Evolutionary conservation across 1,284 basidiomycete genomes (phyloP).

Genomic region (Fomitiporia mediterranea): DNA sequence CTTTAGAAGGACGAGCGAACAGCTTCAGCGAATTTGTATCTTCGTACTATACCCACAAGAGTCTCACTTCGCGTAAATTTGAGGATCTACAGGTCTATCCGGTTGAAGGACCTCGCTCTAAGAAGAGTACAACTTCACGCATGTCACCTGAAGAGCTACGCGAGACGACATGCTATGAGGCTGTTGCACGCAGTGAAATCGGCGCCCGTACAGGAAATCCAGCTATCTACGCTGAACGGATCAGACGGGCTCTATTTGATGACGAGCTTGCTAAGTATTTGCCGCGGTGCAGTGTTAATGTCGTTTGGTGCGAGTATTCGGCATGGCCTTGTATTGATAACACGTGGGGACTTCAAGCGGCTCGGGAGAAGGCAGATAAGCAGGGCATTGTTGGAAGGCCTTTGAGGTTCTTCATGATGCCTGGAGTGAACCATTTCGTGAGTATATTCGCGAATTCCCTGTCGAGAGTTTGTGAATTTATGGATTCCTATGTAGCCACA

Average conservation of each 20-base stretch:
- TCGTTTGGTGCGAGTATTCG: conserved; percentile 19
- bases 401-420: conserved; percentile 19
- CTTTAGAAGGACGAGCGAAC: conserved; percentile 8
- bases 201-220: background rate
- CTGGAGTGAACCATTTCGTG: conserved; percentile 23
- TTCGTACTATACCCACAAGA: conserved; percentile 20
- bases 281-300: conserved; percentile 17
- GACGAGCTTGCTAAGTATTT: conserved; percentile 12
- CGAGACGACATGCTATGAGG: conserved; percentile 6
- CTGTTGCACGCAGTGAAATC: conserved; percentile 15
- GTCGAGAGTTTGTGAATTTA: background rate
- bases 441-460: conserved; percentile 1
- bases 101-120: background rate
- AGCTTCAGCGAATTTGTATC: conserved; percentile 19
- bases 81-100: conserved; percentile 10
- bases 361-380: conserved; percentile 2
- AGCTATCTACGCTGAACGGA: conserved; percentile 9
- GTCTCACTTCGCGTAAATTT: conserved; percentile 12
- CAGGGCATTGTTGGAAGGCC: conserved; percentile 10
- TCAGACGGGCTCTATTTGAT: conserved; percentile 19
- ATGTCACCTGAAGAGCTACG: conserved; percentile 20
- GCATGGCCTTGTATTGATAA: conserved; percentile 16
- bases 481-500: background rate
- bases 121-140: conserved; percentile 1
- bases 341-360: conserved; percentile 19